A percentile compares a stretch with the other conserved stretches of the same genome.
Conservation (phyloP, 2,329 filamentous ascomycete genomes). For the Venturiaceae sp. region DNA sequence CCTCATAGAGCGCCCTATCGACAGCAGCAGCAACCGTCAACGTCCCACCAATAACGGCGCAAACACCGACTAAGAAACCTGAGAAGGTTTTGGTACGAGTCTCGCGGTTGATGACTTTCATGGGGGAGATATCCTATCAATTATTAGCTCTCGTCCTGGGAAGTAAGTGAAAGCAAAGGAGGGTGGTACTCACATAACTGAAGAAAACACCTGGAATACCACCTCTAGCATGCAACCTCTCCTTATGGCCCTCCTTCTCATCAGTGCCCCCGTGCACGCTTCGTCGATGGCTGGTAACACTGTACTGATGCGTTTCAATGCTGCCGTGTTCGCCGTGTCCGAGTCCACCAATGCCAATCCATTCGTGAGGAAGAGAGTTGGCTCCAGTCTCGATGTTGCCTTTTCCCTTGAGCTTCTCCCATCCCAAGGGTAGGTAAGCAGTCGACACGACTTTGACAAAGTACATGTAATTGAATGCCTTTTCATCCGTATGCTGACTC, state of each 20-base stretch:
- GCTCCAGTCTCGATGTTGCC: constrained; percentile 22
- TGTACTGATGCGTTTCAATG: constrained; percentile 97
- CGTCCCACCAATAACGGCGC: constrained; percentile 89
- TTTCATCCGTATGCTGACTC: constrained; percentile 65
- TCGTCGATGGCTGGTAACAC: constrained; percentile 91
- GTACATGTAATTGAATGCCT: constrained; percentile 96
- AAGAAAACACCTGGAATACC: constrained; percentile 98
- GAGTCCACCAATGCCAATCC: constrained; percentile 56
- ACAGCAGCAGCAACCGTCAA: constrained; percentile 91
- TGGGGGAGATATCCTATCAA: constrained; percentile 83
- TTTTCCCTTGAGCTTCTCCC: constrained; percentile 44
- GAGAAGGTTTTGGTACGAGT: constrained; percentile 80
- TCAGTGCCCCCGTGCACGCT: constrained; percentile 78
- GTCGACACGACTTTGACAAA: constrained; percentile 98
- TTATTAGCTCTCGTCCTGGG: background rate
- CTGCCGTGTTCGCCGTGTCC: constrained; percentile 63
- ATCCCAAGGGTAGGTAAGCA: constrained; percentile 85
- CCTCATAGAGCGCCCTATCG: constrained; percentile 87
- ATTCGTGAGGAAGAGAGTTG: constrained; percentile 33
- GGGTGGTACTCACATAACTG: constrained; percentile 65
- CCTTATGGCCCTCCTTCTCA: constrained; percentile 78
- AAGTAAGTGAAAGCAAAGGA: background rate
- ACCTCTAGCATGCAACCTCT: constrained; percentile 78
- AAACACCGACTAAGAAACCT: constrained; percentile 87
- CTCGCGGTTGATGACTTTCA: constrained; percentile 99